Evolutionary conservation across 371 early-diverging fungal genomes (phyloP), one percentile per base, ranked within the genome.

Genomic region (Lichtheimia corymbifera): DNA sequence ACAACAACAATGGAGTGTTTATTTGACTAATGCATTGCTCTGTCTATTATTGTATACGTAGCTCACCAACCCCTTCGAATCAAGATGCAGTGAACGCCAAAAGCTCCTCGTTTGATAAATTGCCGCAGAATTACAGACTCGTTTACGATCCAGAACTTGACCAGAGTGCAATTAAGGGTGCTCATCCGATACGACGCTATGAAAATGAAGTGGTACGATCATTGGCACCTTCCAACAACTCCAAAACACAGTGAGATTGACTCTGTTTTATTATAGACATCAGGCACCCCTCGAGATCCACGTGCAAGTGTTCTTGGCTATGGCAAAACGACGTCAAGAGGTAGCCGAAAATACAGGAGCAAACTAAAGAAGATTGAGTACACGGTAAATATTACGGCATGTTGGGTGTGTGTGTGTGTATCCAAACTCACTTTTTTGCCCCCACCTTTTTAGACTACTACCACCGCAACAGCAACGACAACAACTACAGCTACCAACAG

Each of bases 91-190:
- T 35, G 35, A 35, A 35, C 35, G 11, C 35, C 35, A 35, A 35
- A 35, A 35, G 35, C 35, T 35, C 35, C 35, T 35, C 35, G 35
- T 35, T 35, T 35, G 47, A 47, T 17, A 47, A 47, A 47, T 47
- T 11, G 47, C 64, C 62, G 58, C 79, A 71, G 51, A 72, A 74
- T 43, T 76, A 76, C 63, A 70, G 65, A 64, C 68, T 67, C 58
- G 67, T 71, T 25, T 79, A 74, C 62, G 80, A 79, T 66, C 77
- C 80, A 49, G 77, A 79, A 52, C 61, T 76, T 45, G 80, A 79
- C 60, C 66, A 59, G n/a, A 65, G 61, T 40, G 61, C 65, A 30
- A 55, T 47, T 43, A 76, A 69, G 53, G 61, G 71, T 40, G 24
- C 35, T n/a, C 66, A 66, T 40, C 58, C 66, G n/a, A 53, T 72